Evolutionary conservation across 257 asterid species (phyloP).

Genomic region (Solanum pinnatisectum): DNA sequence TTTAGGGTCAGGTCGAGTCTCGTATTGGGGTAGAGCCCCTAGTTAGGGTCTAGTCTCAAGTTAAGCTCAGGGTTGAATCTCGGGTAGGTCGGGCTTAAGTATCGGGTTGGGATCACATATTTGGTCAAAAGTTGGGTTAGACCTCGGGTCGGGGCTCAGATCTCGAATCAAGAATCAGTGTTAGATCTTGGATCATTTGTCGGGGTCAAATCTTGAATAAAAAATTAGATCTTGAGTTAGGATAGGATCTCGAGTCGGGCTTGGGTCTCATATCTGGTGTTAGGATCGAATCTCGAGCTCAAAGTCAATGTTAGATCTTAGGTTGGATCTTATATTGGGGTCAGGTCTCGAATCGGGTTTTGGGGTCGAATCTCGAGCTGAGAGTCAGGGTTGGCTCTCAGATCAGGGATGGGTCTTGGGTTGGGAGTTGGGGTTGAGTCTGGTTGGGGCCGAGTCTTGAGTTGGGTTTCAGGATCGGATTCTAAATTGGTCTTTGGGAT

Average conservation of each 20-base stretch:
- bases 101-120: neutral
- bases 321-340: neutral
- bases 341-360: too few relatives aligned
- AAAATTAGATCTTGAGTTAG: neutral
- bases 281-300: neutral
- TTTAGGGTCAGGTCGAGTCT: neutral
- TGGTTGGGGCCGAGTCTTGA: neutral
- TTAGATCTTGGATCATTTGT: too few relatives aligned
- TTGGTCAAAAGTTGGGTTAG: too few relatives aligned
- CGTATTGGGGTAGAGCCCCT: neutral
- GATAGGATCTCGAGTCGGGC: too few relatives aligned
- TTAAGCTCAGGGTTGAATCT: neutral
- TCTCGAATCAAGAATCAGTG: too few relatives aligned
- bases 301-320: neutral
- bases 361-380: neutral
- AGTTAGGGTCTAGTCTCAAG: neutral
- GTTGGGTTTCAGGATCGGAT: neutral
- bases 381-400: too few relatives aligned
- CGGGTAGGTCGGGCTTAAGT: neutral
- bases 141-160: rapidly evolving
- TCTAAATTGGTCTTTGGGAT: neutral
- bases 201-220: neutral
- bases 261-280: too few relatives aligned
- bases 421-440: neutral
- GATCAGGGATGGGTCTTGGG: neutral